These are phyloP conservation scores for Handroanthus guayacan DNA, from an alignment of 257 asterid species.

Conservation along the genomic window DNA sequence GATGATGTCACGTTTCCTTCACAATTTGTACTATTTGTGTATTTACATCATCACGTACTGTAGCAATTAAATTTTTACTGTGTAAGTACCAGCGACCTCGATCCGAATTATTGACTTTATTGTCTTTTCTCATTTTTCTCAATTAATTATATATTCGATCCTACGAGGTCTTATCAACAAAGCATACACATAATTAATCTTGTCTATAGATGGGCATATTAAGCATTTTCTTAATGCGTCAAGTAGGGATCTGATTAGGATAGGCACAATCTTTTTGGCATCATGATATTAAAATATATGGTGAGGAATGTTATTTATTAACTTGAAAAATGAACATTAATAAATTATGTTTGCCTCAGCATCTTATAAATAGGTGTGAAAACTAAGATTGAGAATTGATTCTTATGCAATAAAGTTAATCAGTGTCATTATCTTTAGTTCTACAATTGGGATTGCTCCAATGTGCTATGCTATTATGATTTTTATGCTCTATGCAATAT, in stretches of 20 bases:
- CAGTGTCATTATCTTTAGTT: background rate
- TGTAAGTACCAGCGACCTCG: no score
- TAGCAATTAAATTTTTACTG: no score
- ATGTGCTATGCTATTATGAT: background rate
- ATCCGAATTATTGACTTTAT: no score
- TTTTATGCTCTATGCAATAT: background rate
- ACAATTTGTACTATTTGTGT: no score
- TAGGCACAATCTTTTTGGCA: constrained; percentile 10
- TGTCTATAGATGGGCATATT: constrained; percentile 17
- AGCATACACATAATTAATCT: background rate
- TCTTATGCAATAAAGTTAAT: background rate
- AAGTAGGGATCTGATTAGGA: constrained; percentile 21
- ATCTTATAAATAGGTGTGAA: background rate
- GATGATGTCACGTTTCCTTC: background rate
- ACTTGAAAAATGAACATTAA: background rate
- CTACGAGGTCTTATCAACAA: no score
- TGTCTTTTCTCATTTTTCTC: no score
- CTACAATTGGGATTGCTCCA: background rate
- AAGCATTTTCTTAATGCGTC: background rate
- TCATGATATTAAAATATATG: background rate
- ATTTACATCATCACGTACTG: no score
- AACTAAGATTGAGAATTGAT: background rate
- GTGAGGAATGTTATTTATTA: background rate
- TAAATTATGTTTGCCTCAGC: constrained; percentile 1
- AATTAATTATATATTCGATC: no score